phyloP scores from a whole-genome alignment of 1,284 basidiomycete genomes.

The Microbotryum saponariae region DNA sequence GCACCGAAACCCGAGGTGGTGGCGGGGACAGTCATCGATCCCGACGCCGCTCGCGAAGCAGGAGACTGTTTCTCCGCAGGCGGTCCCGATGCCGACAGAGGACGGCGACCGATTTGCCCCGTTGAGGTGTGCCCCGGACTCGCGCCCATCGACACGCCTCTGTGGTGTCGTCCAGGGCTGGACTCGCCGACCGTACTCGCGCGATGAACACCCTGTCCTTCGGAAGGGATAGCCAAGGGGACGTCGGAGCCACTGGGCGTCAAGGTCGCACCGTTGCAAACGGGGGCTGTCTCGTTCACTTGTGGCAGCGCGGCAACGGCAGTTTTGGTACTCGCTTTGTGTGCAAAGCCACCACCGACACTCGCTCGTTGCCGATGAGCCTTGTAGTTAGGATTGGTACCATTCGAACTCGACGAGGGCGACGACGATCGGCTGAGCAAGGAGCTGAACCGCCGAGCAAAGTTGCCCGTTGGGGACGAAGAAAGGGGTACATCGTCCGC shows the following conservation, averaged over 20 bases:
- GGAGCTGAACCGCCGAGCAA: constrained; percentile 39
- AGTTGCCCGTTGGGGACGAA: constrained; percentile 21
- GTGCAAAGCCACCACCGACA: constrained; percentile 61
- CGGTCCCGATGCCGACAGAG: too few relatives aligned
- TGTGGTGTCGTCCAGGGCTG: constrained; percentile 23
- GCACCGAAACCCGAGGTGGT: too few relatives aligned
- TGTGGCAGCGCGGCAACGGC: constrained; percentile 33
- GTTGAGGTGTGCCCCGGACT: background rate
- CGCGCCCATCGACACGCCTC: constrained; percentile 28
- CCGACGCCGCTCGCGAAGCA: constrained; percentile 34
- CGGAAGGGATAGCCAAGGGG: constrained; percentile 25
- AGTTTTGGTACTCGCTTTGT: constrained; percentile 26
- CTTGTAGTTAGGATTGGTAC: constrained; percentile 33
- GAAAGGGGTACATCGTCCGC: constrained; percentile 21
- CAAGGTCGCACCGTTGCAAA: constrained; percentile 5
- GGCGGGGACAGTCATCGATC: too few relatives aligned
- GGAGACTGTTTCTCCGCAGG: too few relatives aligned
- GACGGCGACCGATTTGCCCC: too few relatives aligned
- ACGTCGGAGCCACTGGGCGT: constrained; percentile 25
- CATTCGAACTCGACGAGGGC: constrained; percentile 1
- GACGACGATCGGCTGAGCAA: constrained; percentile 36
- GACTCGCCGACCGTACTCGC: constrained; percentile 33
- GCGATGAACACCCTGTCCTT: constrained; percentile 27
- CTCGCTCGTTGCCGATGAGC: constrained; percentile 34
- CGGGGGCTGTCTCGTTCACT: constrained; percentile 22